Conservation (phyloP, 2,329 filamentous ascomycete genomes). For the Diaporthe sp. region DNA sequence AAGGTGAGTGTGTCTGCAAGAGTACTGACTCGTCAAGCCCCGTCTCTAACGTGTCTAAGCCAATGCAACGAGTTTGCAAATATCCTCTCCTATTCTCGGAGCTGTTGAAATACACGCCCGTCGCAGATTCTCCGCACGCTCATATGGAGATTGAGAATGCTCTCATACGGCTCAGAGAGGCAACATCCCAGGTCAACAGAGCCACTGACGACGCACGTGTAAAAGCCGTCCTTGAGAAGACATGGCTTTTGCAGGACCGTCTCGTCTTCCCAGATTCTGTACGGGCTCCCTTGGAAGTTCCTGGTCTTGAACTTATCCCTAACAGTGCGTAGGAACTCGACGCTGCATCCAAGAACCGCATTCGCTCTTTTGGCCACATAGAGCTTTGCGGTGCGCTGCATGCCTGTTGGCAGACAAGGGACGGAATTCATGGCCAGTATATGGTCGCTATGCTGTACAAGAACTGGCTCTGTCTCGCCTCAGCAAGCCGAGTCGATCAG, state of each 20-base stretch:
- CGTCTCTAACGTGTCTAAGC: slow-evolving; percentile 64
- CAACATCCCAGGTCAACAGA: slow-evolving; percentile 84
- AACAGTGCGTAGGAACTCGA: slow-evolving; percentile 56
- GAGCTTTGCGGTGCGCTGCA: slow-evolving; percentile 87
- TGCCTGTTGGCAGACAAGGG: slow-evolving; percentile 82
- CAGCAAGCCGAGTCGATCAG: slow-evolving; percentile 72
- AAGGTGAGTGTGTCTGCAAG: slow-evolving; percentile 72
- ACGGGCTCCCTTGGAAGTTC: neutral
- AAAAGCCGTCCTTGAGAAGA: slow-evolving; percentile 81
- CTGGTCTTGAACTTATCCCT: slow-evolving; percentile 49
- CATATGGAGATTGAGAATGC: slow-evolving; percentile 85
- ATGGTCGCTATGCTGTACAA: slow-evolving; percentile 89
- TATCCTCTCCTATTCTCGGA: slow-evolving; percentile 91
- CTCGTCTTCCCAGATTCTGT: slow-evolving; percentile 78
- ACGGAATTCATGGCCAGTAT: slow-evolving; percentile 81
- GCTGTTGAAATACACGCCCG: slow-evolving; percentile 85
- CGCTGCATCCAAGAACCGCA: slow-evolving; percentile 71
- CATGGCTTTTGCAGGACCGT: slow-evolving; percentile 87
- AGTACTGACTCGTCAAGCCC: slow-evolving; percentile 13
- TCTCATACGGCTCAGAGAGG: slow-evolving; percentile 78
- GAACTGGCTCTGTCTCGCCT: slow-evolving; percentile 83
- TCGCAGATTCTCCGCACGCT: slow-evolving; percentile 85
- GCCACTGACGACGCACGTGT: slow-evolving; percentile 83
- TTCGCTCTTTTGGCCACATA: slow-evolving; percentile 85
- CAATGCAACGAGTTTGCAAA: slow-evolving; percentile 91